These are phyloP conservation scores for Polytrichum commune DNA, from an alignment of 225 moss, liverwort and hornwort genomes.

Conservation along the genomic window DNA sequence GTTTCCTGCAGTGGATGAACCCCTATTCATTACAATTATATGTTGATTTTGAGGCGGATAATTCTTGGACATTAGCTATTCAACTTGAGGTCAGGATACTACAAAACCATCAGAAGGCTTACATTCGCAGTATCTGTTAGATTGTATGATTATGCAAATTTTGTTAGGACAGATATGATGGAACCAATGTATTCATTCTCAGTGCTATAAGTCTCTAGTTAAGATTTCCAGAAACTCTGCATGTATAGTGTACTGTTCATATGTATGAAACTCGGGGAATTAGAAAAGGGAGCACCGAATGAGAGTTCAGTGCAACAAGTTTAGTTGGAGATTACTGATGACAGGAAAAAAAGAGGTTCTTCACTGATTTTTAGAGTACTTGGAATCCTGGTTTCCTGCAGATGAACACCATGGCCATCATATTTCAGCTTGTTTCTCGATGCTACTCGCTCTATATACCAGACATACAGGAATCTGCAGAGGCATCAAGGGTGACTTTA, in stretches of 20 bases:
- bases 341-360: background rate
- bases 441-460: constrained; percentile 57
- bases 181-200: too few relatives aligned
- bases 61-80: constrained; percentile 77
- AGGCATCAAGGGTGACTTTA: constrained; percentile 48
- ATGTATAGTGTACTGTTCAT: too few relatives aligned
- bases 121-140: too few relatives aligned
- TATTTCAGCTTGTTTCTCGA: constrained; percentile 71
- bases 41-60: constrained; percentile 63
- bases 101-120: too few relatives aligned
- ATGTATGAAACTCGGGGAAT: too few relatives aligned
- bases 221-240: too few relatives aligned
- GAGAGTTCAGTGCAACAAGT: too few relatives aligned
- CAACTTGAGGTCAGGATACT: constrained; percentile 67
- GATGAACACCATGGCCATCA: constrained; percentile 83
- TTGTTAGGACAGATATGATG: too few relatives aligned
- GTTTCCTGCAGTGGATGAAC: constrained; percentile 87
- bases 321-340: too few relatives aligned
- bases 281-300: too few relatives aligned
- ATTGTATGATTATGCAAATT: too few relatives aligned
- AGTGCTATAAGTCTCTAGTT: too few relatives aligned
- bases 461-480: constrained; percentile 49
- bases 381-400: constrained; percentile 29
- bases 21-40: constrained; percentile 47
- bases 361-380: background rate